A percentile compares a stretch with the other conserved stretches of the same genome.
Conservation (phyloP, 176 grass and related monocot species). For the Hordeum vulgare region DNA sequence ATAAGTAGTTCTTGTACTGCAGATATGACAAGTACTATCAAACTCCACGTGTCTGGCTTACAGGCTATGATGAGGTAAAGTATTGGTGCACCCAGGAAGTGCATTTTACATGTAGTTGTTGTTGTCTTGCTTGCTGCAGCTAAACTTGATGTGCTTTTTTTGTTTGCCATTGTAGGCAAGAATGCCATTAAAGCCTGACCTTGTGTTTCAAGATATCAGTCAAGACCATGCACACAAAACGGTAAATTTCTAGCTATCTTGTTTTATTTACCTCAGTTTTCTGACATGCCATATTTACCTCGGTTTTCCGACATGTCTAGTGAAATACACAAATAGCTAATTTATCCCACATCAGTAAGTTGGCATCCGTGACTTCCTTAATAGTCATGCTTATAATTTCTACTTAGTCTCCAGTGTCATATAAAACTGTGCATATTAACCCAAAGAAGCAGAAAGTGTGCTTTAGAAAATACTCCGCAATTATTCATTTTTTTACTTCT, state of each 20-base stretch:
- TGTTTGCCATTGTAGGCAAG: slow-evolving; percentile 49
- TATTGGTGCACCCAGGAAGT: not conserved
- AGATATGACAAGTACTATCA: slow-evolving; percentile 98
- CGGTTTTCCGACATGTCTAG: not conserved
- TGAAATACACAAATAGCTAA: not conserved
- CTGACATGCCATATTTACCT: not conserved
- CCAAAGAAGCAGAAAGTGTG: not conserved
- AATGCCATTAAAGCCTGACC: slow-evolving; percentile 75
- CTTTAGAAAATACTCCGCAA: not conserved
- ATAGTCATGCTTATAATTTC: not conserved
- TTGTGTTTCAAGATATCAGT: slow-evolving; percentile 97
- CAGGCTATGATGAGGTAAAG: slow-evolving; percentile 97
- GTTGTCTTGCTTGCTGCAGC: not conserved
- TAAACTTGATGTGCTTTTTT: not conserved
- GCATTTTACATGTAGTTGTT: not conserved
- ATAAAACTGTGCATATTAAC: not conserved
- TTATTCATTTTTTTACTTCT: slow-evolving; percentile 1
- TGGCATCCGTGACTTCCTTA: not conserved
- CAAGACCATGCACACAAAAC: slow-evolving; percentile 98
- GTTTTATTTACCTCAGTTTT: slow-evolving; percentile 10
- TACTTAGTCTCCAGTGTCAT: not conserved
- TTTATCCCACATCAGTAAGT: not conserved
- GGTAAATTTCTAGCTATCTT: slow-evolving; percentile 33
- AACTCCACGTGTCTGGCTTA: slow-evolving; percentile 98
- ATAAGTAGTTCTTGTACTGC: slow-evolving; percentile 21